Evolutionary conservation across 495 filamentous ascomycete species (phyloP).

Genomic region (Penicillium samsonianum): DNA sequence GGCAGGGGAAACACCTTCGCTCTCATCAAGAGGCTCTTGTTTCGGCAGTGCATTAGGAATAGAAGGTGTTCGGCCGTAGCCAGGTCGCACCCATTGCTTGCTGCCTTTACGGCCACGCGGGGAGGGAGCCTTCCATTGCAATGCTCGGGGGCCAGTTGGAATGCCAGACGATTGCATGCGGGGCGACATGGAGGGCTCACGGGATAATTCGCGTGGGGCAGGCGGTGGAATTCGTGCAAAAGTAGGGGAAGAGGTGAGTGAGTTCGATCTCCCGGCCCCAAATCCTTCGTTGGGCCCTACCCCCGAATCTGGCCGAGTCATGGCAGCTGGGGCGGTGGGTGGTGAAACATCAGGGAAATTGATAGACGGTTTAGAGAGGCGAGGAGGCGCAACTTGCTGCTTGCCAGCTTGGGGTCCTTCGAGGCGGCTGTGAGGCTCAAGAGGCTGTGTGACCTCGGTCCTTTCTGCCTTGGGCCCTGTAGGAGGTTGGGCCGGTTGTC

Average conservation of each 20-base stretch:
- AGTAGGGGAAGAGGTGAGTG: constrained; percentile 30
- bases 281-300: constrained; percentile 21
- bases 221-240: constrained; percentile 33
- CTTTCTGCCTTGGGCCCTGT: constrained; percentile 47
- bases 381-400: constrained; percentile 18
- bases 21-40: constrained; percentile 46
- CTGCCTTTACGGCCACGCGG: constrained; percentile 46
- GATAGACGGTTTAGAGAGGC: constrained; percentile 16
- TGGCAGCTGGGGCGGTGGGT: constrained; percentile 46
- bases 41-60: constrained; percentile 36
- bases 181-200: constrained; percentile 46
- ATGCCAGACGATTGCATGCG: constrained; percentile 55
- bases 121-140: constrained; percentile 36
- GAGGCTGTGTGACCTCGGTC: constrained; percentile 19
- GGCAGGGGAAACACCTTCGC: constrained; percentile 32
- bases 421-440: constrained; percentile 28
- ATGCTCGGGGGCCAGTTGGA: constrained; percentile 60
- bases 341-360: constrained; percentile 37
- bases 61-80: constrained; percentile 34
- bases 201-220: constrained; percentile 34
- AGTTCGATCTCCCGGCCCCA: constrained; percentile 23
- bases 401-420: constrained; percentile 20
- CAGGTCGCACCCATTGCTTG: constrained; percentile 65
- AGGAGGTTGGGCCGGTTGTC: constrained; percentile 35
- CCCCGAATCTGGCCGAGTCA: constrained; percentile 34